Conservation (phyloP, 2,329 filamentous ascomycete genomes). For the Penicillium crustosum region DNA sequence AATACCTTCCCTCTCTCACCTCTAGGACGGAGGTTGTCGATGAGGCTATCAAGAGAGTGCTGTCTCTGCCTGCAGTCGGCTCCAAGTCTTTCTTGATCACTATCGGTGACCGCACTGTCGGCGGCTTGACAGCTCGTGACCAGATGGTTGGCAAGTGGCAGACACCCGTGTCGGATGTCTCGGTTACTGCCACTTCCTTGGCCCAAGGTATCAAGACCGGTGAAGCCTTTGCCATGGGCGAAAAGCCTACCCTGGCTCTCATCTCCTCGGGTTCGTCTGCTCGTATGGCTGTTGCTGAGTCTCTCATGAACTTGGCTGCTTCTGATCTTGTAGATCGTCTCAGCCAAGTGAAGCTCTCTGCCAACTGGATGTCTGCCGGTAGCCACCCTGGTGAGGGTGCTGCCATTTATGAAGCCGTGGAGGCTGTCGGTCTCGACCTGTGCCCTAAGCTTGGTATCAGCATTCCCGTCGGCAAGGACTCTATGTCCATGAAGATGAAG, state of each 20-base stretch:
- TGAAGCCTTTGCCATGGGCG: slow-evolving; percentile 97
- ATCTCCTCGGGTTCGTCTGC: slow-evolving; percentile 89
- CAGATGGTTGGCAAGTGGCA: slow-evolving; percentile 98
- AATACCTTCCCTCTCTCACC: slow-evolving; percentile 61
- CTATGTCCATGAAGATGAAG: slow-evolving; percentile 97
- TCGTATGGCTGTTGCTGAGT: slow-evolving; percentile 93
- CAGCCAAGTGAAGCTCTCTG: slow-evolving; percentile 79
- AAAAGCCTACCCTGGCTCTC: slow-evolving; percentile 83
- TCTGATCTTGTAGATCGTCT: slow-evolving; percentile 72
- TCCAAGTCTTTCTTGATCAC: slow-evolving; percentile 97
- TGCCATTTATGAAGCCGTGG: slow-evolving; percentile 86
- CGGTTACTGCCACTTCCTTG: slow-evolving; percentile 83
- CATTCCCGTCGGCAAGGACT: slow-evolving; percentile 97
- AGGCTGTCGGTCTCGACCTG: slow-evolving; percentile 88
- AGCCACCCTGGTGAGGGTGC: slow-evolving; percentile 90
- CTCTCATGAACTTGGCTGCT: slow-evolving; percentile 87
- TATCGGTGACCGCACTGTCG: slow-evolving; percentile 89
- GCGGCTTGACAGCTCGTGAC: slow-evolving; percentile 82
- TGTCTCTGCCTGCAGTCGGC: slow-evolving; percentile 84
- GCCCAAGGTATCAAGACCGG: slow-evolving; percentile 71
- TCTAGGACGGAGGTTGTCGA: slow-evolving; percentile 51
- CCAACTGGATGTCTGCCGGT: slow-evolving; percentile 99
- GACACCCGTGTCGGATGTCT: slow-evolving; percentile 87
- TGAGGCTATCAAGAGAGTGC: slow-evolving; percentile 77
- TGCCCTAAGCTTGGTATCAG: slow-evolving; percentile 87